Evolutionary conservation across 345 rosid genomes (phyloP), one percentile per base, ranked within the genome.

Genomic region (Abelmoschus esculentus): DNA sequence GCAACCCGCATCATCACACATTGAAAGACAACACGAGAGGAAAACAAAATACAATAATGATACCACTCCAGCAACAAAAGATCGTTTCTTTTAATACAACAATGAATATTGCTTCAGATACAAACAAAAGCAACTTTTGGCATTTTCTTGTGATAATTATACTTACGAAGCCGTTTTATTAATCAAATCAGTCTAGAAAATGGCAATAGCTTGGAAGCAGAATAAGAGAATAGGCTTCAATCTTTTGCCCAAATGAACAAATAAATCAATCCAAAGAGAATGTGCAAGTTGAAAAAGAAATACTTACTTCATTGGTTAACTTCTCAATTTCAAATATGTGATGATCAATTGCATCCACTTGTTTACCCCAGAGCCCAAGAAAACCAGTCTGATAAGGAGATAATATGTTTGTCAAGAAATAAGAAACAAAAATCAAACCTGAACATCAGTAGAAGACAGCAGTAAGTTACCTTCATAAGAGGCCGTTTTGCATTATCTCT

Each of bases 351-450:
- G 91, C 90, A 61, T 95, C 99, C 69, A 89, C 91, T 77, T 83
- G 85, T 47, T 84, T 59, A 66, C 97, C 99, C 71, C 96, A 80
- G 63, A 83, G 83, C 64, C 97, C 90, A 70, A 88, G 93, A 84
- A 86, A 95, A 36, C 99, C 96, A 76, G 89, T 88, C 99, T 93
- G 89, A 22, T 12, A 74, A 59, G 38, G 59, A 42, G 46, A 52
- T 8, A 22, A 22, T 22, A 22, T 22, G 26, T 1, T 18, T 50
- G 5, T 62, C 18, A 68, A 68, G 46, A 74, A 13, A 31, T 7
- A n/a, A 53, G 42, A 73, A 68, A 28, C 1, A 68, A 61, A 62
- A 42, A 58, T 60, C 62, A 31, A 9, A 75, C 70, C 59, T 63
- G 67, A 74, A 40, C 52, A 49, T 47, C 7, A 28, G n/a, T 10